These are phyloP conservation scores for Alternaria arbusti DNA, from an alignment of 2,329 filamentous ascomycete species.

Conservation along the genomic window DNA sequence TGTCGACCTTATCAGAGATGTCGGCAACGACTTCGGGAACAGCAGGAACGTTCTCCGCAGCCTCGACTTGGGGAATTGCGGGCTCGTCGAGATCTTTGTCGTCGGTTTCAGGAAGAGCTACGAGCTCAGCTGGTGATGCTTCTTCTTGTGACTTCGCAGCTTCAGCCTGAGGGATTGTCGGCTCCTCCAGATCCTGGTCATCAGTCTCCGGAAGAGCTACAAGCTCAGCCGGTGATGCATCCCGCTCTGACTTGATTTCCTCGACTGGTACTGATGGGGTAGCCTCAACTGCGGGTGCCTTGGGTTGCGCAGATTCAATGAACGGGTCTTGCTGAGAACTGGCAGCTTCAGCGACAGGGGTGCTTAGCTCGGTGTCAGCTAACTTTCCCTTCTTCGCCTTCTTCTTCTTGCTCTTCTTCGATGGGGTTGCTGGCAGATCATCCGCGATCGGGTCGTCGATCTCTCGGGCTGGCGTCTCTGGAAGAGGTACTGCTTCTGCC, in stretches of 20 bases:
- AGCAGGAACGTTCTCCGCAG: background rate
- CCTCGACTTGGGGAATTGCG: background rate
- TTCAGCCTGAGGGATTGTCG: background rate
- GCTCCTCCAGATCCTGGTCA: background rate
- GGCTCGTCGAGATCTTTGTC: constrained; percentile 3
- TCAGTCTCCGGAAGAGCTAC: background rate
- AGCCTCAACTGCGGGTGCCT: background rate
- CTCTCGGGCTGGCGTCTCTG: background rate
- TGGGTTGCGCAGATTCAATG: background rate
- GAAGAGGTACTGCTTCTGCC: background rate
- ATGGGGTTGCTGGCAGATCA: constrained; percentile 25
- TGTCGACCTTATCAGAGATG: background rate
- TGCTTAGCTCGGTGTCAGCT: constrained; percentile 15
- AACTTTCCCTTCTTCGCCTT: constrained; percentile 22
- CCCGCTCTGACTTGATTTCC: background rate
- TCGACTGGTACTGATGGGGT: background rate
- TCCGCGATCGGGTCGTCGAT: background rate
- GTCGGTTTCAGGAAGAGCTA: constrained; percentile 2
- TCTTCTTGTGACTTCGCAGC: background rate
- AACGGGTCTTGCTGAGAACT: background rate
- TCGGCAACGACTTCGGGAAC: background rate
- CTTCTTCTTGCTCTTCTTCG: constrained; percentile 55
- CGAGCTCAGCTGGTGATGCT: background rate
- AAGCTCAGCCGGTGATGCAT: background rate
- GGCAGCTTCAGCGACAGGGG: constrained; percentile 11